These are phyloP conservation scores for Catharanthus roseus DNA, from an alignment of 257 asterid species.

Conservation along the genomic window DNA sequence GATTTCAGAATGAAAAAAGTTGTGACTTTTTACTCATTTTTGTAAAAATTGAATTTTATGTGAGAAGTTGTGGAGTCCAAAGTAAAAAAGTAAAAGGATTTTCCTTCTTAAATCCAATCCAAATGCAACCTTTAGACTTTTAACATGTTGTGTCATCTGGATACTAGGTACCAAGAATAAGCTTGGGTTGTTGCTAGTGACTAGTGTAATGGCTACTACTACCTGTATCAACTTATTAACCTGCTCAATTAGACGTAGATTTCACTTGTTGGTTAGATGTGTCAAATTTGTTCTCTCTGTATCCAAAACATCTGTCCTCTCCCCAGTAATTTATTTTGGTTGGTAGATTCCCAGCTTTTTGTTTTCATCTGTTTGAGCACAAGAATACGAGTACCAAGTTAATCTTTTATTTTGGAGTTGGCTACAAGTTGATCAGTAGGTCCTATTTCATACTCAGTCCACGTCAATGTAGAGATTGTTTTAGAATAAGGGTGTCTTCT, in stretches of 20 bases:
- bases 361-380: not conserved
- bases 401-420: not conserved
- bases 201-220: slow-evolving; percentile 1
- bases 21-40: too few species aligned
- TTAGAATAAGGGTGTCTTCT: too few species aligned
- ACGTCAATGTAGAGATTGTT: too few species aligned
- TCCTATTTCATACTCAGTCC: not conserved
- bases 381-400: not conserved
- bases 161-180: not conserved
- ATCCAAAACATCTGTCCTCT: not conserved
- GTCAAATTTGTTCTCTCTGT: not conserved
- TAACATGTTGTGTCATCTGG: not conserved
- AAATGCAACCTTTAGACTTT: too few species aligned
- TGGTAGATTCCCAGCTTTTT: not conserved
- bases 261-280: not conserved
- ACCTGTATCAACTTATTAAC: not conserved
- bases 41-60: too few species aligned
- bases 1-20: too few species aligned
- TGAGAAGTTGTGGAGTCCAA: too few species aligned
- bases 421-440: not conserved
- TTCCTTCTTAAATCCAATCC: too few species aligned
- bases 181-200: not conserved
- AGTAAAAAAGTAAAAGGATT: too few species aligned
- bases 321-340: not conserved
- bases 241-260: not conserved